Base-by-base conservation (phyloP, 805 yeast species). In the Schizosaccharomyces lindneri region DNA sequence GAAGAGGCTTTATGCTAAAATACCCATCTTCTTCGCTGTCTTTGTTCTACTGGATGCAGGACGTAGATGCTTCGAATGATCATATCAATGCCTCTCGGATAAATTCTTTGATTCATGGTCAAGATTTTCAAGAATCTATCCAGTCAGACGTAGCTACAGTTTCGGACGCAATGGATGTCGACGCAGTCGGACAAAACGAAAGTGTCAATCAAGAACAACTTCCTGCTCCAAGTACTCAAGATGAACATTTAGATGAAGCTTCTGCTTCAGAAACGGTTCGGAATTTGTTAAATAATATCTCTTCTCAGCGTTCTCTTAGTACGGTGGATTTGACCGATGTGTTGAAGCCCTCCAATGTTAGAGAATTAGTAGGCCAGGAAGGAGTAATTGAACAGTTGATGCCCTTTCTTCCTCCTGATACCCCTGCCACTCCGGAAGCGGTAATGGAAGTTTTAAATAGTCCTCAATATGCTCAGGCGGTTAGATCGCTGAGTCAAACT, bases 1-100 rank as follows among this genome's bases (percentile, higher is more conserved):
- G 95, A 15, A 75, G 95, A 64, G 88, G 87, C n/a, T 82, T 80
- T 65, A 81, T 82, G 32, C 75, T 84, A 71, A 77, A 79, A 63
- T 83, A 83, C 69, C 73, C 76, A 65, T 75, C 81, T 63, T 78
- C 85, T 31, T 84, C 85, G 59, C 82, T 82, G 43, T 74, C 77
- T 63, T 68, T 71, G 62, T 65, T 76, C 63, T 76, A 70, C 69
- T 87, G 95, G 95, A 73, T 87, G 72, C 95, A 87, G 71, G 85
- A 81, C 65, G 68, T 78, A 64, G 75, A 74, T 60, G 86, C 82
- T 6, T 80, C 81, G 67, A 85, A 81, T 63, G 84, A 82, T 65
- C 67, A 62, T 32, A 24, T 46, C 29, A 7, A 29, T 29, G 31
- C 78, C 77, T 60, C 76, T 76, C 55, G 73, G 73, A 61, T 72